Evolutionary conservation across 2,329 filamentous ascomycete genomes (phyloP).

Genomic region (Aspergillus nomiae): DNA sequence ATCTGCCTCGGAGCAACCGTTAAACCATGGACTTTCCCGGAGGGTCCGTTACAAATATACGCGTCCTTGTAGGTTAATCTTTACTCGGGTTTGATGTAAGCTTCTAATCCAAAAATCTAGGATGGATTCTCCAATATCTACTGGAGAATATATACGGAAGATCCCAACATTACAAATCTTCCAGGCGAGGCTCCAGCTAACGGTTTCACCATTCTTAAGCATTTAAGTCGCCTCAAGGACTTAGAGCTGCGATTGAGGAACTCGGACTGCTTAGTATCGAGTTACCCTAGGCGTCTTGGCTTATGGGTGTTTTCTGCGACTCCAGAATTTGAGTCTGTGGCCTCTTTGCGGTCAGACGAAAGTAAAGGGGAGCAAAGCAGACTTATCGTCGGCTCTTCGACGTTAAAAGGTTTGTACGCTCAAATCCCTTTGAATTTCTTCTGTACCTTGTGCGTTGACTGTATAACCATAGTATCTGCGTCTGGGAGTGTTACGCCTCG

Average conservation of each 20-base stretch:
- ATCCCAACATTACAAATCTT: conserved; percentile 31
- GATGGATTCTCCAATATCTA: conserved; percentile 47
- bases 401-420: conserved; percentile 34
- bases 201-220: conserved; percentile 40
- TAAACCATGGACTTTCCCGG: conserved; percentile 48
- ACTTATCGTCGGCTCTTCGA: conserved; percentile 33
- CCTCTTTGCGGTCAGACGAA: conserved; percentile 28
- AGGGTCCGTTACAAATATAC: conserved; percentile 44
- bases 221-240: conserved; percentile 43
- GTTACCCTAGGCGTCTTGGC: conserved; percentile 39
- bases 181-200: conserved; percentile 36
- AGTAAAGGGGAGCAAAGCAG: conserved; percentile 29
- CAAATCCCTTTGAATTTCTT: neutral
- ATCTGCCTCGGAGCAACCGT: conserved; percentile 26
- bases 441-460: conserved; percentile 4
- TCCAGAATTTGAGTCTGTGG: conserved; percentile 39
- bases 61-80: conserved; percentile 41
- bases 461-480: conserved; percentile 31
- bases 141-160: conserved; percentile 47
- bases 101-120: conserved; percentile 31
- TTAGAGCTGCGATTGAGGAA: conserved; percentile 39
- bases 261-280: conserved; percentile 41
- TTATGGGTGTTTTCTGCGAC: conserved; percentile 45
- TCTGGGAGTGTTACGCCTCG: conserved; percentile 36
- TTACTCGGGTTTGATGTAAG: neutral